Evolutionary conservation across 2,329 filamentous ascomycete genomes (phyloP).

Genomic region (Fusarium pseudograminearum): DNA sequence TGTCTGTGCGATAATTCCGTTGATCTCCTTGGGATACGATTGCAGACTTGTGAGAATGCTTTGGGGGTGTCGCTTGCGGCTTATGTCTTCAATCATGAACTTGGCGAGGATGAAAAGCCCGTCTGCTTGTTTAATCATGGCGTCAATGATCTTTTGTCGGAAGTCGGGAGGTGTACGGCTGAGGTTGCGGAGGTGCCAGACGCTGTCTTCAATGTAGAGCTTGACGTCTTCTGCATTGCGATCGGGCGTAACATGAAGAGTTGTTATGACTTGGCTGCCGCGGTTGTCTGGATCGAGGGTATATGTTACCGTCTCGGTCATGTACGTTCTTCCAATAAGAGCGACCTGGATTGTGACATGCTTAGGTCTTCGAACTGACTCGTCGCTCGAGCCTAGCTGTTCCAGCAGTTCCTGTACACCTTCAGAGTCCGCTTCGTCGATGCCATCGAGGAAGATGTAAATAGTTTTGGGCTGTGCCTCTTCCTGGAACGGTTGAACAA

Average conservation of each 20-base stretch:
- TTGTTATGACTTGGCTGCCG: slow-evolving; percentile 51
- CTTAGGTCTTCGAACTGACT: slow-evolving; percentile 28
- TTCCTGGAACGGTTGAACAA: slow-evolving; percentile 55
- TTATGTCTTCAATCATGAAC: slow-evolving; percentile 63
- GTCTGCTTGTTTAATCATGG: slow-evolving; percentile 57
- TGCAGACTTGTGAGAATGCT: slow-evolving; percentile 59
- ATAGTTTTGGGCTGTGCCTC: slow-evolving; percentile 51
- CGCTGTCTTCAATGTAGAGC: slow-evolving; percentile 57
- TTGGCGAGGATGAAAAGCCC: slow-evolving; percentile 63
- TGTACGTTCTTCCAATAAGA: slow-evolving; percentile 57
- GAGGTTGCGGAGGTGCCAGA: slow-evolving; percentile 55
- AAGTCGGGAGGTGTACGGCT: slow-evolving; percentile 51
- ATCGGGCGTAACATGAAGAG: slow-evolving; percentile 57
- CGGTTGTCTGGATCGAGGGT: slow-evolving; percentile 51
- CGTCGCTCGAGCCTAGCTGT: slow-evolving; percentile 49
- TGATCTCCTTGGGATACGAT: slow-evolving; percentile 59
- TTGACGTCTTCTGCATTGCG: slow-evolving; percentile 58
- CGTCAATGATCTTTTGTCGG: slow-evolving; percentile 54
- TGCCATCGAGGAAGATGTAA: slow-evolving; percentile 61
- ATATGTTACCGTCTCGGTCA: slow-evolving; percentile 54
- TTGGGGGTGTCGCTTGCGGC: slow-evolving; percentile 58
- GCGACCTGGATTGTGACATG: slow-evolving; percentile 53
- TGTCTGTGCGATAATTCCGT: slow-evolving; percentile 58
- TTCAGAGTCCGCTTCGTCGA: slow-evolving; percentile 58
- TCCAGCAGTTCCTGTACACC: slow-evolving; percentile 55